Base-by-base conservation (phyloP, 176 grass and related monocot species). In the Oryza rufipogon region DNA sequence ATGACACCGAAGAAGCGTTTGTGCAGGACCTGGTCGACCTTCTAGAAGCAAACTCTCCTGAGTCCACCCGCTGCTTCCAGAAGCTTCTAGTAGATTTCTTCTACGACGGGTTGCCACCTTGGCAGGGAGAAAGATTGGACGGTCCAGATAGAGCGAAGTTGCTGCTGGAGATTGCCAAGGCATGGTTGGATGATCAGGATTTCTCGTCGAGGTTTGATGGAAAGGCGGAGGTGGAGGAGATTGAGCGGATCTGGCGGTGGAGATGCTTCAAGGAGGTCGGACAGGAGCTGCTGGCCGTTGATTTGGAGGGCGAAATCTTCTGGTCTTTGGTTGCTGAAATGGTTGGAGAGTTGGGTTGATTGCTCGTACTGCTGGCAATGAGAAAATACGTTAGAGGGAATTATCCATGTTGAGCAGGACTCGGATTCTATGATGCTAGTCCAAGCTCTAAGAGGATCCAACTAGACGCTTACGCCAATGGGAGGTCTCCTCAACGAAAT, bases 71-170 rank as follows among this genome's bases (percentile, higher is more conserved):
- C 0, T 51, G 86, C 70, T 83, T 90, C 25, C 42, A 84, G 51
- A 90, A 87, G 67, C 81, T 99, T 64, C 83, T 96, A 8, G 5
- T 81, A 22, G 93, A 98, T 74, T 94, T 93, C 84, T 92, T 96
- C n/a, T 19, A 38, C n/a, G 89, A 92, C 0, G 80, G 82, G 1
- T 61, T 90, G 25, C 69, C 22, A 16, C 22, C 76, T 0, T n/a
- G 58, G 28, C 19, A 68, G 8, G 65, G 30, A 1, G 81, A 77
- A 10, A 65, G 26, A 25, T 6, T 22, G 4, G 58, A 71, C 0
- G 36, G 47, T 1, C 22, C 46, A 15, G 72, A 39, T 12, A 47
- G 5, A 6, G 23, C 19, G 30, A 13, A 9, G 56, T 28, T 5
- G 11, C 39, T 90, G 51, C 2, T 93, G 81, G 54, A 88, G 19